Evolutionary conservation across 306 rosid species (phyloP).

Genomic region (Erythrophleum fordii): DNA sequence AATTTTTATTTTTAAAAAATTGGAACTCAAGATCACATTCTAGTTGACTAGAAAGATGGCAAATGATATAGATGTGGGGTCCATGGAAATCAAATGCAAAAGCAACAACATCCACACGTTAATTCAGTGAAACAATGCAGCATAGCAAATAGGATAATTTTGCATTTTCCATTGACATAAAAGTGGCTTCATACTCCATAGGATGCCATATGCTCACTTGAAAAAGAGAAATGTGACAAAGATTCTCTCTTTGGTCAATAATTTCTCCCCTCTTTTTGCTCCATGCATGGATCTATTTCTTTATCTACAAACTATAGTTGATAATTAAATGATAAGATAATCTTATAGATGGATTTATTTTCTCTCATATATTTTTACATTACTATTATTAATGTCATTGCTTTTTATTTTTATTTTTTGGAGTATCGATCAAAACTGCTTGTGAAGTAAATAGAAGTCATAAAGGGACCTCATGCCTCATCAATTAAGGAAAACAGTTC

Average conservation of each 20-base stretch:
- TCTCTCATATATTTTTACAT: neutral
- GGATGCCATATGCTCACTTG: slow-evolving; percentile 11
- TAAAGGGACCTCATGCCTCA: too few species aligned
- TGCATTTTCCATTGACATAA: neutral
- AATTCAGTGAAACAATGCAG: neutral
- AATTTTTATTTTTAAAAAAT: neutral
- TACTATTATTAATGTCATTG: too few species aligned
- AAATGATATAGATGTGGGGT: neutral
- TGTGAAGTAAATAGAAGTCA: neutral
- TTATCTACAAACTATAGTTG: neutral
- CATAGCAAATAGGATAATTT: neutral
- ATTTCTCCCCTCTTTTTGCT: slow-evolving; percentile 5
- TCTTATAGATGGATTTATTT: neutral
- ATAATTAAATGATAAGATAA: neutral
- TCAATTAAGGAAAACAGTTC: neutral
- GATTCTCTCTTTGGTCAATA: slow-evolving; percentile 5
- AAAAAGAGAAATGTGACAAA: neutral
- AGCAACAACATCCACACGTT: neutral
- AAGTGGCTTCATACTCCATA: neutral
- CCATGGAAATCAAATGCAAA: neutral
- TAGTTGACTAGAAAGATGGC: neutral
- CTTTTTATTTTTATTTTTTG: too few species aligned
- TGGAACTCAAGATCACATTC: neutral
- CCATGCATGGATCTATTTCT: neutral
- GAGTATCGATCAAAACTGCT: neutral